Percentiles rank a stretch among this genome's conserved stretches.
Conservation (phyloP, 768 basidiomycete genomes). For the Boletus sp. region DNA sequence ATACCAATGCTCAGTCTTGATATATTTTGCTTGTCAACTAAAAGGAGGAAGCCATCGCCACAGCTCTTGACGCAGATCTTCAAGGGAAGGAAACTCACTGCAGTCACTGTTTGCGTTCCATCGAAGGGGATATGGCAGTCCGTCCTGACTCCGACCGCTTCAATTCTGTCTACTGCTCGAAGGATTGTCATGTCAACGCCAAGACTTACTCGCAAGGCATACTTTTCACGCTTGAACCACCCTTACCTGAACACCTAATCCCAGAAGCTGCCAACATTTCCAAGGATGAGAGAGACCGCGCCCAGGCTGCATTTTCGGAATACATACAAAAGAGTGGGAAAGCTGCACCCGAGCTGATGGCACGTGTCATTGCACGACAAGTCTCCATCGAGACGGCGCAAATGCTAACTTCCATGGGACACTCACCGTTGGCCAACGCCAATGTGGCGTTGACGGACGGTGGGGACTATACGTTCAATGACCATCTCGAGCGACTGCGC, state of each 20-base stretch:
- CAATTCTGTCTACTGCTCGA: conserved; percentile 68
- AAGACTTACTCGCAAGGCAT: conserved; percentile 63
- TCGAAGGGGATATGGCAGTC: conserved; percentile 48
- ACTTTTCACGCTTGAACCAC: conserved; percentile 66
- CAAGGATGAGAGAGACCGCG: conserved; percentile 48
- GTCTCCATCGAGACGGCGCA: conserved; percentile 64
- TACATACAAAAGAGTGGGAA: conserved; percentile 50
- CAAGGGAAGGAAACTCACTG: conserved; percentile 68
- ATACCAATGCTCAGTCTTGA: neutral
- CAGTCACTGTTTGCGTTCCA: conserved; percentile 65
- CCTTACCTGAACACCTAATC: conserved; percentile 49
- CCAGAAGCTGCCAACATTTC: conserved; percentile 31
- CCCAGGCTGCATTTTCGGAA: conserved; percentile 58
- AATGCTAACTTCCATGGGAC: conserved; percentile 36
- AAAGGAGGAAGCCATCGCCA: conserved; percentile 73
- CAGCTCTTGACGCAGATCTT: conserved; percentile 70
- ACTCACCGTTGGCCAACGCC: conserved; percentile 7
- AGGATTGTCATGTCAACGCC: conserved; percentile 55
- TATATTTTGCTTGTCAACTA: conserved; percentile 3
- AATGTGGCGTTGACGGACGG: conserved; percentile 37
- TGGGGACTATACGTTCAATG: conserved; percentile 61
- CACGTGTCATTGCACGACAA: conserved; percentile 72
- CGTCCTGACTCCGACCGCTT: conserved; percentile 51
- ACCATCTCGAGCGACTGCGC: conserved; percentile 75
- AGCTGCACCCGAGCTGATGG: conserved; percentile 56